phyloP scores from a whole-genome alignment of 2,329 filamentous ascomycete species.

The Fusarium sp. region DNA sequence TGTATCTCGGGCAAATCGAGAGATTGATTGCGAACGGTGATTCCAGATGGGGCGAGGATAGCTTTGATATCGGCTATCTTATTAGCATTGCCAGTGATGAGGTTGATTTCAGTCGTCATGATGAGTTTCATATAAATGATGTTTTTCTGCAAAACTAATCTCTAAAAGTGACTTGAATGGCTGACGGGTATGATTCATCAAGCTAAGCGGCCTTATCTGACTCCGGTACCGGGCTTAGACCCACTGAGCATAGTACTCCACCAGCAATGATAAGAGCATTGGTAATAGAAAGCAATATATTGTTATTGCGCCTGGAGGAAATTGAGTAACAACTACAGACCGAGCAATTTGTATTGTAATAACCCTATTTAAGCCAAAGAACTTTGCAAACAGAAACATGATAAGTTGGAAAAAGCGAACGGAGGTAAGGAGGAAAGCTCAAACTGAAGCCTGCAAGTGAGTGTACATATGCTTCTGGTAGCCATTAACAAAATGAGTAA shows the following conservation, averaged over 20 bases:
- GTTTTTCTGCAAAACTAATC: background rate
- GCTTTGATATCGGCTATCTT: background rate
- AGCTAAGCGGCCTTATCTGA: background rate
- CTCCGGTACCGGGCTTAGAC: background rate
- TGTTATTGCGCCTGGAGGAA: too few species aligned
- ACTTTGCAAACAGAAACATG: too few species aligned
- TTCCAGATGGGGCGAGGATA: background rate
- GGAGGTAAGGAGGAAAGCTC: too few species aligned
- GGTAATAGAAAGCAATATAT: too few species aligned
- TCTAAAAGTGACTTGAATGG: accelerated
- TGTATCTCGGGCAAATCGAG: background rate
- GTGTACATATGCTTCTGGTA: too few species aligned
- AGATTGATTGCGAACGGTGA: background rate
- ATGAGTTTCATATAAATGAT: too few species aligned
- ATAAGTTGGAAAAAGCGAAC: too few species aligned
- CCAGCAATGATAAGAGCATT: background rate
- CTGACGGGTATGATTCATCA: background rate
- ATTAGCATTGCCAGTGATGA: background rate
- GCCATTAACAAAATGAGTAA: too few species aligned
- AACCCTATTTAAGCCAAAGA: too few species aligned
- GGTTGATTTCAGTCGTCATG: background rate
- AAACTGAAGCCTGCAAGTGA: too few species aligned
- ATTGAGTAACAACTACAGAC: too few species aligned
- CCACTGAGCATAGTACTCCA: background rate
- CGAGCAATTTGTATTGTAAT: too few species aligned